A percentile compares a stretch with the other conserved stretches of the same genome.
Conservation (phyloP, 257 asterid species). For the Solanum microdontum region DNA sequence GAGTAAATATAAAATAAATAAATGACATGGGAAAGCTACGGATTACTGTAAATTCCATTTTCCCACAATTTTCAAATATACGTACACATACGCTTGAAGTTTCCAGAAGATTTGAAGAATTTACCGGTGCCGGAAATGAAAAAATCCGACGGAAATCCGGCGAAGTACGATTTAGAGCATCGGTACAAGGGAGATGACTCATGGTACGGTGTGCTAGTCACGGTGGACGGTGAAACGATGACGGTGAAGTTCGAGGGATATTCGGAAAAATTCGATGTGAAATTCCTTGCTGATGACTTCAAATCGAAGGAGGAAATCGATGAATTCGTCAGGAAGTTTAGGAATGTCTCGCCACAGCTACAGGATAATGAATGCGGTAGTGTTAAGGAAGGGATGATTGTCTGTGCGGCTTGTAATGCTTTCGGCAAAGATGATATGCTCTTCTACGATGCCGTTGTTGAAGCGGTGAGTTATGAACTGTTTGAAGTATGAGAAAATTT, state of each 20-base stretch:
- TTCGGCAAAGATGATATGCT: slow-evolving; percentile 23
- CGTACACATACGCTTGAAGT: background rate
- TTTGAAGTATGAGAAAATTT: background rate
- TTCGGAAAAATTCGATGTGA: background rate
- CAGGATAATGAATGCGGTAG: slow-evolving; percentile 23
- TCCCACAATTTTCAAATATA: background rate
- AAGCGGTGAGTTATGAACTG: slow-evolving; percentile 19
- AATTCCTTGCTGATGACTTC: slow-evolving; percentile 10
- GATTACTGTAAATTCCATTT: background rate
- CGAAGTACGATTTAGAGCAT: slow-evolving; percentile 20
- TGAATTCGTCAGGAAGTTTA: slow-evolving; percentile 21
- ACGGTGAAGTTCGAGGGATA: slow-evolving; percentile 14
- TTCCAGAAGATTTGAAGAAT: background rate
- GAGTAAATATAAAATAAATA: background rate
- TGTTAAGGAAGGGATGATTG: slow-evolving; percentile 18
- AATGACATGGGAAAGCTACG: background rate
- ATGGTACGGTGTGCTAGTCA: slow-evolving; percentile 33
- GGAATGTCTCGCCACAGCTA: slow-evolving; percentile 30
- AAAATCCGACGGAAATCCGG: background rate
- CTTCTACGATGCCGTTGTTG: slow-evolving; percentile 48
- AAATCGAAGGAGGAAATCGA: slow-evolving; percentile 18
- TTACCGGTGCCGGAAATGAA: background rate
- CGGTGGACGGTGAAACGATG: slow-evolving; percentile 7
- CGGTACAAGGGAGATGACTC: slow-evolving; percentile 35
- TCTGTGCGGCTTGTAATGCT: slow-evolving; percentile 37